Evolutionary conservation across 257 asterid genomes (phyloP).

Genomic region (Rauvolfia tetraphylla): DNA sequence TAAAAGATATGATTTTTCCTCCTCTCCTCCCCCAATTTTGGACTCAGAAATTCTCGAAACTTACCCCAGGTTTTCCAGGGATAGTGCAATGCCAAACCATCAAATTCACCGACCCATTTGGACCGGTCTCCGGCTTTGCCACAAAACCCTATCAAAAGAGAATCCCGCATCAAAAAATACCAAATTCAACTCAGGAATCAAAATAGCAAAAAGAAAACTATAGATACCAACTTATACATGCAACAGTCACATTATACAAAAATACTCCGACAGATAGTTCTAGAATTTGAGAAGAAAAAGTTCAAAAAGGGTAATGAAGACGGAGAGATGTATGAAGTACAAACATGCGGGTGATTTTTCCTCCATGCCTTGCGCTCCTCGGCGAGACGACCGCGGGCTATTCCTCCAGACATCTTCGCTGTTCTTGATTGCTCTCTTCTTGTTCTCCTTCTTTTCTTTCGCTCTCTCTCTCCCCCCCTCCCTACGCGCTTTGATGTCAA

Average conservation of each 20-base stretch:
- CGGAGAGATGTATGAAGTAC: background rate
- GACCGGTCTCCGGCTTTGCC: slow-evolving; percentile 30
- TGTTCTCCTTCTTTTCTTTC: background rate
- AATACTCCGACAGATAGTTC: background rate
- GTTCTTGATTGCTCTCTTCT: background rate
- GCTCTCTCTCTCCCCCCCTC: too few species aligned
- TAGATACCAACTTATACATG: background rate
- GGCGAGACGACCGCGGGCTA: slow-evolving; percentile 33
- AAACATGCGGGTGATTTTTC: slow-evolving; percentile 34
- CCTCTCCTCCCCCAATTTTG: background rate
- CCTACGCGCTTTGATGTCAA: background rate
- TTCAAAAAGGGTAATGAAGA: background rate
- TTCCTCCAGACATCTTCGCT: slow-evolving; percentile 29
- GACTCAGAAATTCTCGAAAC: background rate
- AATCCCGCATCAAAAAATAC: background rate
- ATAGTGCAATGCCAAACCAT: slow-evolving; percentile 34
- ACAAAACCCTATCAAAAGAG: slow-evolving; percentile 29
- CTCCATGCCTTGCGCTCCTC: slow-evolving; percentile 39
- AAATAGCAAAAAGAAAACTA: background rate
- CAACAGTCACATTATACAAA: background rate
- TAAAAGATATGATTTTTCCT: background rate
- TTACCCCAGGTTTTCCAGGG: slow-evolving; percentile 34
- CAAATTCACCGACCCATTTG: slow-evolving; percentile 27
- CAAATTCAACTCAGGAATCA: too few species aligned
- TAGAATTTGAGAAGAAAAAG: background rate